These are phyloP conservation scores for Lachancea cidri DNA, from an alignment of 805 yeast species.

Conservation along the genomic window DNA sequence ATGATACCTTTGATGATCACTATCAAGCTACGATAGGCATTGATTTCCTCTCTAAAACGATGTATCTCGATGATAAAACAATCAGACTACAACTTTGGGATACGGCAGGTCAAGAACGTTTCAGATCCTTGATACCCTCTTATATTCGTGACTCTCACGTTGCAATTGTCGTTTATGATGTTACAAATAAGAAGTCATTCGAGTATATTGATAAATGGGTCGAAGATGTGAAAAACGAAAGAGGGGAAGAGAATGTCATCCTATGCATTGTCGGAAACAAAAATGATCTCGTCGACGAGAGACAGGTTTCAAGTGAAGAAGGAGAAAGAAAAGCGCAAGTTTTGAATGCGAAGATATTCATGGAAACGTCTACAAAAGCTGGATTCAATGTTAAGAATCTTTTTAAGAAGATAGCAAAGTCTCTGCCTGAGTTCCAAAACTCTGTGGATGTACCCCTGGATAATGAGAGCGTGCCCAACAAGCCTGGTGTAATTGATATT, in stretches of 20 bases:
- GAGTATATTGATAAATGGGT: conserved; percentile 86
- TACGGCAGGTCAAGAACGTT: conserved; percentile 96
- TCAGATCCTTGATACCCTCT: conserved; percentile 89
- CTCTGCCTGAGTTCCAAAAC: conserved; percentile 75
- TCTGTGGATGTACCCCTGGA: conserved; percentile 22
- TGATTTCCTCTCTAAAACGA: conserved; percentile 88
- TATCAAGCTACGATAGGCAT: conserved; percentile 95
- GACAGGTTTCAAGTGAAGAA: conserved; percentile 79
- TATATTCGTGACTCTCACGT: conserved; percentile 94
- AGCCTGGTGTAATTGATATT: conserved; percentile 42
- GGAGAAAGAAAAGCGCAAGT: conserved; percentile 72
- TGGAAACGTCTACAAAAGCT: conserved; percentile 92
- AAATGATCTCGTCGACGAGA: conserved; percentile 70
- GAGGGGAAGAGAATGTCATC: conserved; percentile 82
- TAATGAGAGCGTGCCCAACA: conserved; percentile 23
- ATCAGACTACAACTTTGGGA: conserved; percentile 95
- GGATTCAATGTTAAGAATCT: conserved; percentile 89
- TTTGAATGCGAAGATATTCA: conserved; percentile 70
- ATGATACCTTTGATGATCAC: conserved; percentile 93
- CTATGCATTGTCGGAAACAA: conserved; percentile 91
- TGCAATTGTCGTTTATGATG: conserved; percentile 95
- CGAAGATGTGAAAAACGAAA: conserved; percentile 87
- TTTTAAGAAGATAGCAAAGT: conserved; percentile 86
- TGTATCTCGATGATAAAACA: conserved; percentile 94
- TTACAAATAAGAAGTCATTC: conserved; percentile 80